Conservation (phyloP, 306 rosid genomes). For the Casuarina equisetifolia region DNA sequence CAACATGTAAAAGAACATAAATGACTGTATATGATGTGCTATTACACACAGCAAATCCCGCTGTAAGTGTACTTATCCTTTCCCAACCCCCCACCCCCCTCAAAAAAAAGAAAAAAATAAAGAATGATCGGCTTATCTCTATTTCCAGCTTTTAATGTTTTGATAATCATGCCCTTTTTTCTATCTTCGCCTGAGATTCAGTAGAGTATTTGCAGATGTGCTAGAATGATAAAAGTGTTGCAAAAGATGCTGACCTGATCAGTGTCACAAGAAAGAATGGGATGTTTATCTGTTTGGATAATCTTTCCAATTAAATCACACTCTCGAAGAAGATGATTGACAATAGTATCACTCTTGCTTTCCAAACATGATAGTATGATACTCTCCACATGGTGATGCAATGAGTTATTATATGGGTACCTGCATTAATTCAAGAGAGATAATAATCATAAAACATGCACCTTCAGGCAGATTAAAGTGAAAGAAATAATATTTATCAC, state of each 20-base stretch:
- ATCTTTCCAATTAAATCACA: conserved; percentile 80
- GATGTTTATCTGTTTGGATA: conserved; percentile 71
- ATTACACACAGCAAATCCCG: conserved; percentile 6
- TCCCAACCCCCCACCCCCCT: conserved; percentile 7
- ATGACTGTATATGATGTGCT: conserved; percentile 10
- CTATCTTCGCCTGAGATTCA: background rate
- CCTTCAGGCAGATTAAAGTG: conserved; percentile 11
- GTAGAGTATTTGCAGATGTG: background rate
- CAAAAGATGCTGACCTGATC: conserved; percentile 53
- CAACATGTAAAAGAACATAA: conserved; percentile 5
- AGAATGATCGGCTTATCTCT: conserved; percentile 1
- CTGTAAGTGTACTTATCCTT: conserved; percentile 1
- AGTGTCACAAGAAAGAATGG: conserved; percentile 53
- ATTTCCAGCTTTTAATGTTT: background rate
- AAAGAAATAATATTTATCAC: conserved; percentile 13
- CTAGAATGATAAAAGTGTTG: background rate
- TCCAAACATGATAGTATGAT: conserved; percentile 81
- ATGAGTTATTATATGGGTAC: conserved; percentile 81
- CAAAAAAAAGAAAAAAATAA: conserved; percentile 9
- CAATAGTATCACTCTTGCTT: conserved; percentile 66
- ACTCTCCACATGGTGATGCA: conserved; percentile 95
- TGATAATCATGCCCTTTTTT: background rate
- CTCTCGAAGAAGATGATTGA: conserved; percentile 77
- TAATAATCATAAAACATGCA: conserved; percentile 18
- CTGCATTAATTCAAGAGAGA: conserved; percentile 48